Conservation (phyloP, 495 filamentous ascomycete species). For the Tuber melanosporum region DNA sequence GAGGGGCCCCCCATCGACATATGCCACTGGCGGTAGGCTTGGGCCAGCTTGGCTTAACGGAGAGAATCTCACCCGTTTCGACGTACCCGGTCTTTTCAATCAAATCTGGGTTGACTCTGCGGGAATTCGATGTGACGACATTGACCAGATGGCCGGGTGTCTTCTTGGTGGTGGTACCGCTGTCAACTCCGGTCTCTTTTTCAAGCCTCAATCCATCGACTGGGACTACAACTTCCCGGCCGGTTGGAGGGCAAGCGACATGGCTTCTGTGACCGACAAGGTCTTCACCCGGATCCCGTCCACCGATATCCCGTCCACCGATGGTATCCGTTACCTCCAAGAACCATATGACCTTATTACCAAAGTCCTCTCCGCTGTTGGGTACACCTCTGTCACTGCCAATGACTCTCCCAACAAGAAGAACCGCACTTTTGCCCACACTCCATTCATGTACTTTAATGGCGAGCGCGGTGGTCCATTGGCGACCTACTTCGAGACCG, state of each 20-base stretch:
- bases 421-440: constrained; percentile 59
- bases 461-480: constrained; percentile 66
- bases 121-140: constrained; percentile 62
- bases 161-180: constrained; percentile 72
- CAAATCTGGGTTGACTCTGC: constrained; percentile 59
- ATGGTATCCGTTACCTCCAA: constrained; percentile 64
- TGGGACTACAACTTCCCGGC: constrained; percentile 68
- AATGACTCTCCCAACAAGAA: constrained; percentile 58
- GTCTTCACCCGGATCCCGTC: constrained; percentile 66
- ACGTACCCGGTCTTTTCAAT: constrained; percentile 72
- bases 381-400: constrained; percentile 59
- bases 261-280: constrained; percentile 52
- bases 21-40: constrained; percentile 52
- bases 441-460: constrained; percentile 62
- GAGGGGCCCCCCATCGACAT: constrained; percentile 57
- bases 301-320: constrained; percentile 59
- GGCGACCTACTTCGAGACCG: constrained; percentile 64
- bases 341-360: constrained; percentile 56
- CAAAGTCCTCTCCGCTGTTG: constrained; percentile 50
- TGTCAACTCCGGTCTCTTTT: constrained; percentile 59
- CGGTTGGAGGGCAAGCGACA: constrained; percentile 63
- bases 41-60: constrained; percentile 58
- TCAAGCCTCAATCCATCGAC: constrained; percentile 52
- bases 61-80: constrained; percentile 64
- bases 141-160: constrained; percentile 68